Evolutionary conservation across 805 yeast species (phyloP), one percentile per base, ranked within the genome.

Genomic region (Pichia nanzhaoensis): DNA sequence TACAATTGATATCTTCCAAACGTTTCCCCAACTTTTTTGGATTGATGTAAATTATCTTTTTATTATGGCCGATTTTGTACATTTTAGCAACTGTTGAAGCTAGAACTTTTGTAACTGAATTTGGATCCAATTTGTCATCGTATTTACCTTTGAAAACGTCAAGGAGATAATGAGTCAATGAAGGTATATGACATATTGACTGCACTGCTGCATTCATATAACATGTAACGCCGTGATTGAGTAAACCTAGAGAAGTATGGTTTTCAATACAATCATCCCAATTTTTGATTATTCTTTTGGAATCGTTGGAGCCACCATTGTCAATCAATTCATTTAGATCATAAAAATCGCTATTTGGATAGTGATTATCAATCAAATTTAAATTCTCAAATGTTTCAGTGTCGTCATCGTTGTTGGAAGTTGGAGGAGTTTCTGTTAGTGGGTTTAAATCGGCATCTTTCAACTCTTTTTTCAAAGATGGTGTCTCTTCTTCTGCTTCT

Each of bases 151-250:
- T 64, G 42, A 75, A 64, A 6, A 88, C 76, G 47, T 84, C 90
- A 35, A 72, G 68, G 44, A 93, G 67, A 59, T 90, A 93, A 60
- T 87, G 91, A 55, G 84, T 85, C 45, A 91, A 64, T 4, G 97
- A 95, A 7, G 99, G 97, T 17, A 89, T 79, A 58, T 91, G 99
- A 31, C 90, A 66, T 71, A 93, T 67, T 1, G 95, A 81, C 67
- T 91, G 98, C 21, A 93, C 81, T 1, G 97, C 97, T 6, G 96
- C 83, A 63, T 93, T 91, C 77, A 91, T 90, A 66, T 91, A 91
- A 63, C 99, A 91, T 3, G 98, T 91, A 38, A 93, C 98, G 34
- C 97, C 97, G 54, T 84, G 90, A 63, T 91, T 91, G 41, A 84
- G 64, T 41, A 91, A 68, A 0, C 99, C 99, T 21, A 73, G 61